phyloP scores from a whole-genome alignment of 495 filamentous ascomycete genomes.

The Talaromyces nanjingensis region DNA sequence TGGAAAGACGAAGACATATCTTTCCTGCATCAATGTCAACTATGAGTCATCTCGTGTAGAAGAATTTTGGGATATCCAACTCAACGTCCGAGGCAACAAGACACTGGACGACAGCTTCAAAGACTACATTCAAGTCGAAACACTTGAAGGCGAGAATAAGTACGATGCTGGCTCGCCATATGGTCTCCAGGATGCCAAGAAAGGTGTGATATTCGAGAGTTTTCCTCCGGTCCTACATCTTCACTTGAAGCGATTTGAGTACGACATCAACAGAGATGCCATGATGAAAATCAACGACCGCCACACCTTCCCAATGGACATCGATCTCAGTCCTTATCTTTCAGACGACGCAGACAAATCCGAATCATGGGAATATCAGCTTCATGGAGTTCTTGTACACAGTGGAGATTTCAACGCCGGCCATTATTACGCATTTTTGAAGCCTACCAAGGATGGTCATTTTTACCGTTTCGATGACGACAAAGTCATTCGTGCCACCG shows the following conservation, averaged over 20 bases:
- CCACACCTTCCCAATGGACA: conserved; percentile 92
- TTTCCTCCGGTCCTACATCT: conserved; percentile 94
- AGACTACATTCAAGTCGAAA: conserved; percentile 94
- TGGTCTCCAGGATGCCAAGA: conserved; percentile 91
- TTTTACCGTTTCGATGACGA: conserved; percentile 99
- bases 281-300: conserved; percentile 99
- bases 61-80: conserved; percentile 98
- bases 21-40: conserved; percentile 95
- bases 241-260: conserved; percentile 96
- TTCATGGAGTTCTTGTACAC: conserved; percentile 94
- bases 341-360: conserved; percentile 79
- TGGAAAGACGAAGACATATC: conserved; percentile 96
- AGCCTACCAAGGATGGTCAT: conserved; percentile 81
- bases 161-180: conserved; percentile 85
- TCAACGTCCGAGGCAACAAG: conserved; percentile 92
- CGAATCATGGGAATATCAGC: conserved; percentile 81
- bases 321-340: conserved; percentile 84
- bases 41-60: conserved; percentile 92
- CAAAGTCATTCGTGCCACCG: conserved; percentile 84
- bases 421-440: conserved; percentile 98
- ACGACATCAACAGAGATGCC: conserved; percentile 87
- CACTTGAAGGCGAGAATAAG: conserved; percentile 95
- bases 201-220: conserved; percentile 92
- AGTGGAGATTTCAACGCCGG: conserved; percentile 95
- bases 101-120: conserved; percentile 90